These are phyloP conservation scores for Solanum rostratum DNA, from an alignment of 257 asterid species.

Conservation along the genomic window DNA sequence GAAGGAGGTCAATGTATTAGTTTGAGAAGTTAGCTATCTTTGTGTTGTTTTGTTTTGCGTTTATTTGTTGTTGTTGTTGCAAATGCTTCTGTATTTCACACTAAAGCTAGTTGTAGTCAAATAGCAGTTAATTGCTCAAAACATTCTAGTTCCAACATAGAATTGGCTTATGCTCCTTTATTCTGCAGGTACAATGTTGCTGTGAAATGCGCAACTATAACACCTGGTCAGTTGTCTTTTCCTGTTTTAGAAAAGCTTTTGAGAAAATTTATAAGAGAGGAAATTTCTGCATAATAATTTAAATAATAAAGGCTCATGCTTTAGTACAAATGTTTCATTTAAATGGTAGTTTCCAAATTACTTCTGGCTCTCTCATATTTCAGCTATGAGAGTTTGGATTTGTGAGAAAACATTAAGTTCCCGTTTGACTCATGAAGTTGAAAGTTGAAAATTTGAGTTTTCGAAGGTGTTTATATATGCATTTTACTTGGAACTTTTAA, in stretches of 20 bases:
- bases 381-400: neutral
- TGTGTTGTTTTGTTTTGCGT: neutral
- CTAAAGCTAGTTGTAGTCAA: neutral
- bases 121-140: neutral
- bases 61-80: neutral
- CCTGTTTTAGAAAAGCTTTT: neutral
- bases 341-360: neutral
- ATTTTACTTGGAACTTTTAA: neutral
- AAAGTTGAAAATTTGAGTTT: neutral
- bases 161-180: neutral
- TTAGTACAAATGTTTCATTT: neutral
- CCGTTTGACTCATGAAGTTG: neutral
- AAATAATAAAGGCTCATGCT: neutral
- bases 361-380: neutral
- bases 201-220: constrained; percentile 90
- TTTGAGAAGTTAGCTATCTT: neutral
- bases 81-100: neutral
- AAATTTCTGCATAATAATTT: neutral
- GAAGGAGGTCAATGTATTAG: neutral
- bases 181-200: constrained; percentile 79
- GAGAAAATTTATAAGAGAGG: neutral
- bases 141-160: neutral
- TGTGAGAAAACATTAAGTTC: neutral
- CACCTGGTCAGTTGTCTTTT: constrained; percentile 55
- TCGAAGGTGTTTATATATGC: neutral